Evolutionary conservation across 2,329 filamentous ascomycete species (phyloP), one percentile per base, ranked within the genome.

Genomic region (Pseudogymnoascus sp.): DNA sequence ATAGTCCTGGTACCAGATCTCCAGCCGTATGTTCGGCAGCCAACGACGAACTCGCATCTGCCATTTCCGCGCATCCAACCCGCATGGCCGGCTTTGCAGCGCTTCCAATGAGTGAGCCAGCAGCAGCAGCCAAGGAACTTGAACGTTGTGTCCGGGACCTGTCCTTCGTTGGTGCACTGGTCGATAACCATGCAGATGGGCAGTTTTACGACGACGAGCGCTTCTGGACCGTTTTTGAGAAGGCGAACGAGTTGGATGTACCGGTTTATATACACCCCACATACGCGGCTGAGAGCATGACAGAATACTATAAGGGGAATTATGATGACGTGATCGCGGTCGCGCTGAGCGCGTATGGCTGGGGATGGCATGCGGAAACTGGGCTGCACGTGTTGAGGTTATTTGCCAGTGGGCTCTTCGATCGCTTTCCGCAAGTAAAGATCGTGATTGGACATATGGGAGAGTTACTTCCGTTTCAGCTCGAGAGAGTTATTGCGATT

Each of bases 391-490:
- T 82, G 6, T 66, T 83, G 14, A 73, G 76, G 11, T 74, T 86
- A 1, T 85, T 77, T 66, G 77, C 79, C 1, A 72, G 75, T 0
- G 81, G 82, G 1, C 67, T 84, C 1, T 86, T 86, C 65, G 83
- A 85, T 68, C 72, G 75, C 3, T 80, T 78, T 45, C 82, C 82
- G 0, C 72, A 69, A 19, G 68, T 86, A 7, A 84, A 84, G 67
- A 73, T 86, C 55, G 73, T 85, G 3, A 69, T 83, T 33, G 80
- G 80, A 0, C 81, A 84, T 70, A 76, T 81, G 74, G 76, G 80
- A 26, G 78, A 80, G 72, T 74, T 80, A 75, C 66, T 85, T 0
- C 83, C 83, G 0, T 84, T 80, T 61, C 78, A 81, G 71, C 71
- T 85, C 12, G 78, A 82, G 43, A 76, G 82, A 2, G 75, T 79